Conservation (phyloP, 2,329 filamentous ascomycete genomes). For the Xylariaceae sp. region DNA sequence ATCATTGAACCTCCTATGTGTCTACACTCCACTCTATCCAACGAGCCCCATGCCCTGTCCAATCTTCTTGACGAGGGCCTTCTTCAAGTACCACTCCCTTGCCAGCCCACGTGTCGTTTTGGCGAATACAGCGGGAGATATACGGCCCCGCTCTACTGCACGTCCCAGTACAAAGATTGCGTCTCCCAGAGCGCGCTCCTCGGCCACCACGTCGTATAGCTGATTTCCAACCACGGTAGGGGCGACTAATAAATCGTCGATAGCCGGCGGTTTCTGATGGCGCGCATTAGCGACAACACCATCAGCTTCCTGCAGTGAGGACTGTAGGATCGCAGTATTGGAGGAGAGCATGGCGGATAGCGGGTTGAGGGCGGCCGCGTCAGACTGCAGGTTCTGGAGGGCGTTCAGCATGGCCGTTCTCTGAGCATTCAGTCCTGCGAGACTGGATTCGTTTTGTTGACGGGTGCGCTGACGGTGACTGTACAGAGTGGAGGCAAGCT, state of each 20-base stretch:
- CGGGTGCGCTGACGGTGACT: constrained; percentile 65
- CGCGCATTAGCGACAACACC: constrained; percentile 69
- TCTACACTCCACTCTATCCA: constrained; percentile 19
- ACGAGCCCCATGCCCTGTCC: constrained; percentile 68
- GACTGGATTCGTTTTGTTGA: constrained; percentile 67
- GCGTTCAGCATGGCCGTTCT: constrained; percentile 70
- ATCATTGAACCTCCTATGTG: too few species aligned
- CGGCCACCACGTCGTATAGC: constrained; percentile 81
- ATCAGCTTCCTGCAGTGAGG: constrained; percentile 75
- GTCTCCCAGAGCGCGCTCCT: constrained; percentile 82
- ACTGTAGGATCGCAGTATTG: constrained; percentile 75
- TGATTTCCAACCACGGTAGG: constrained; percentile 91
- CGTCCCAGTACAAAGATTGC: constrained; percentile 78
- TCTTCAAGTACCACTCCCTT: constrained; percentile 79
- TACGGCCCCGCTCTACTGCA: constrained; percentile 68
- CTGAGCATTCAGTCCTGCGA: constrained; percentile 75
- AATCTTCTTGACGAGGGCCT: constrained; percentile 75
- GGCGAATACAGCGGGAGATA: constrained; percentile 69
- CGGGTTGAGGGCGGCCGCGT: constrained; percentile 66
- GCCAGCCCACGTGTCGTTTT: constrained; percentile 72
- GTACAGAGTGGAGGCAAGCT: constrained; percentile 67
- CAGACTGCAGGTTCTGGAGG: constrained; percentile 65
- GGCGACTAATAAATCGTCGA: constrained; percentile 90
- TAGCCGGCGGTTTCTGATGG: constrained; percentile 63
- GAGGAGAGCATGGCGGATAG: constrained; percentile 67